Conservation (phyloP, 371 early-diverging fungal species). For the Mortierella sp. region DNA sequence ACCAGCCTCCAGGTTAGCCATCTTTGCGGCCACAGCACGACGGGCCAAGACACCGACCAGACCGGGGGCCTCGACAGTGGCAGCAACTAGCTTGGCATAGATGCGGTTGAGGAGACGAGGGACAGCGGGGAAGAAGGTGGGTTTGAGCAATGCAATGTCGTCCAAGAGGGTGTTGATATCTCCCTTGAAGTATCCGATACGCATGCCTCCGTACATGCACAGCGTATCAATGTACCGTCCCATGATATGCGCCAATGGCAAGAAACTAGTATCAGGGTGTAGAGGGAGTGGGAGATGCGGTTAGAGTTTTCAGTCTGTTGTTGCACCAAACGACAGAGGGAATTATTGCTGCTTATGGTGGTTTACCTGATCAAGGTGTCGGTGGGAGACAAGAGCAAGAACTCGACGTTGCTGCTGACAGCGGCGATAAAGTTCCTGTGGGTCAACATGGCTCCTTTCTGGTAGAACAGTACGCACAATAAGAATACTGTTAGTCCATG, state of each 20-base stretch:
- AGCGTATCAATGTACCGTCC: conserved; percentile 73
- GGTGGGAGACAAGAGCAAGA: conserved; percentile 19
- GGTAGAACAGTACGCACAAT: conserved; percentile 31
- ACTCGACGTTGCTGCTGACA: conserved; percentile 24
- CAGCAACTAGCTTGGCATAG: conserved; percentile 81
- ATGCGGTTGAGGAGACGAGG: conserved; percentile 95
- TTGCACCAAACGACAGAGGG: conserved; percentile 18
- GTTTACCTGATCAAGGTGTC: conserved; percentile 46
- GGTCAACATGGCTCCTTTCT: conserved; percentile 69
- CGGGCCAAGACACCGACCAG: conserved; percentile 74
- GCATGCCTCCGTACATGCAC: conserved; percentile 64
- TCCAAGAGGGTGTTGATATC: conserved; percentile 83
- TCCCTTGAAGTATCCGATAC: conserved; percentile 89
- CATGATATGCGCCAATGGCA: conserved; percentile 96
- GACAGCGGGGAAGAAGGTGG: conserved; percentile 90
- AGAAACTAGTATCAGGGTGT: conserved; percentile 71
- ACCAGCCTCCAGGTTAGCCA: conserved; percentile 63
- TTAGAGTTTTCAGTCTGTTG: background rate
- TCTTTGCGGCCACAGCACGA: conserved; percentile 66
- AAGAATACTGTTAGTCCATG: conserved; percentile 27
- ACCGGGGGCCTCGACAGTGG: conserved; percentile 79
- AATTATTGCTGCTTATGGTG: background rate
- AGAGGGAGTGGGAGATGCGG: background rate
- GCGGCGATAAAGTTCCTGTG: conserved; percentile 67
- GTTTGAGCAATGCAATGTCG: conserved; percentile 85